Conservation (phyloP, 352 stramenopile species). For the Lagenidium giganteum region DNA sequence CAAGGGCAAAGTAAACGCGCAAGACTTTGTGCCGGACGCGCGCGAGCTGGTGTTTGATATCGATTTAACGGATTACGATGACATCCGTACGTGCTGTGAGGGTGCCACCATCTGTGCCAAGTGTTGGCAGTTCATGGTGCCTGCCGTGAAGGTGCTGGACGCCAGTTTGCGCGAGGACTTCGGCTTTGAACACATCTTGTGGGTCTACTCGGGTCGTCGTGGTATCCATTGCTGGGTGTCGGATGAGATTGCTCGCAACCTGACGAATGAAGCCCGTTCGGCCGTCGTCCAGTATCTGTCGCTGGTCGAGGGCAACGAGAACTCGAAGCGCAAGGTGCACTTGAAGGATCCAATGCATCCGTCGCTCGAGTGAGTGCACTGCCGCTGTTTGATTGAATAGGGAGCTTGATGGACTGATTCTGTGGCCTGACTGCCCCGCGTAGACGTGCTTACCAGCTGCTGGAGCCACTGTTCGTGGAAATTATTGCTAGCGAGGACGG, state of each 20-base stretch:
- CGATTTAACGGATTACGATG: conserved; percentile 99
- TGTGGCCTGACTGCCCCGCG: too few species aligned
- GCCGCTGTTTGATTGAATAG: neutral
- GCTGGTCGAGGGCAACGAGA: conserved; percentile 89
- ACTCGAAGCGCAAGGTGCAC: conserved; percentile 87
- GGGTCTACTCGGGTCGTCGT: conserved; percentile 98
- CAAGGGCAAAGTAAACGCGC: conserved; percentile 81
- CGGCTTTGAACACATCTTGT: conserved; percentile 97
- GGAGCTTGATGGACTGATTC: too few species aligned
- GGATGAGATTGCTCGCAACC: conserved; percentile 88
- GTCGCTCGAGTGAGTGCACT: conserved; percentile 73
- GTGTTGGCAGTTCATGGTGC: conserved; percentile 99
- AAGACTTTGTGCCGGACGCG: conserved; percentile 90
- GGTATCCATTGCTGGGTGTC: conserved; percentile 99
- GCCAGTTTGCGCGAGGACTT: conserved; percentile 93
- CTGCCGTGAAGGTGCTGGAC: conserved; percentile 96
- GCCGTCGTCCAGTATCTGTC: conserved; percentile 97
- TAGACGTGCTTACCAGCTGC: conserved; percentile 88
- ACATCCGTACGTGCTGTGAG: conserved; percentile 95
- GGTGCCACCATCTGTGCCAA: conserved; percentile 88
- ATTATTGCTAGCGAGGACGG: conserved; percentile 87
- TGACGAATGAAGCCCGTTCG: conserved; percentile 96
- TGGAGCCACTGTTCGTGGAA: conserved; percentile 95
- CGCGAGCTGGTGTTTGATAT: conserved; percentile 99
- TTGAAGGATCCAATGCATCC: conserved; percentile 92